Percentiles rank a stretch among this genome's conserved stretches.
phyloP scores from a whole-genome alignment of 148 eudicot species.

The Fagopyrum esculentum region DNA sequence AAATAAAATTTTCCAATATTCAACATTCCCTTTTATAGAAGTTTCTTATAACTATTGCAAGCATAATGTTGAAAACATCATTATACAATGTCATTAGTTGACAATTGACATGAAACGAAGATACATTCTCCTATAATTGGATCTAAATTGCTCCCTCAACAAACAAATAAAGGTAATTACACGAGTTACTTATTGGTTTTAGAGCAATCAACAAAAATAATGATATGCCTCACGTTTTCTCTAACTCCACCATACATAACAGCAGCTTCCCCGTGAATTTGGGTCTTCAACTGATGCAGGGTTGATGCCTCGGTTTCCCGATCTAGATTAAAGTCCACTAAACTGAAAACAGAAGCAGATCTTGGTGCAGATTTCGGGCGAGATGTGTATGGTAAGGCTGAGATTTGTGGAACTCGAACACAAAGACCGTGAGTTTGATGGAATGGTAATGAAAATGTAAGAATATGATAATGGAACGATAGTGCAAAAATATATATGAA shows the following conservation, averaged over 20 bases:
- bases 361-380: too few species aligned
- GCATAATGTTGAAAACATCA: neutral
- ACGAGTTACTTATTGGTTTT: neutral
- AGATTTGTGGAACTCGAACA: too few species aligned
- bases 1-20: neutral
- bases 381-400: too few species aligned
- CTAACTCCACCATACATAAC: slow-evolving; percentile 41
- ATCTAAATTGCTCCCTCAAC: neutral
- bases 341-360: too few species aligned
- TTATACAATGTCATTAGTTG: neutral
- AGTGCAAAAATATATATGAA: too few species aligned
- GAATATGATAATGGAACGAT: too few species aligned
- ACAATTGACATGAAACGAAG: neutral
- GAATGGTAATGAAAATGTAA: too few species aligned
- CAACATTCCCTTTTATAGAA: neutral
- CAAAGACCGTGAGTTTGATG: too few species aligned
- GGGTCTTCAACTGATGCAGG: slow-evolving; percentile 23
- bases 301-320: too few species aligned
- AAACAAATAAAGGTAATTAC: neutral
- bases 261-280: slow-evolving; percentile 43
- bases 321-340: too few species aligned
- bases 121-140: neutral
- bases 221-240: slow-evolving; percentile 39
- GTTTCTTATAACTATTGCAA: neutral
- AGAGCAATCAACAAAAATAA: neutral